These are phyloP conservation scores for Ascosphaera aggregata DNA, from an alignment of 2,329 filamentous ascomycete species.

Conservation along the genomic window DNA sequence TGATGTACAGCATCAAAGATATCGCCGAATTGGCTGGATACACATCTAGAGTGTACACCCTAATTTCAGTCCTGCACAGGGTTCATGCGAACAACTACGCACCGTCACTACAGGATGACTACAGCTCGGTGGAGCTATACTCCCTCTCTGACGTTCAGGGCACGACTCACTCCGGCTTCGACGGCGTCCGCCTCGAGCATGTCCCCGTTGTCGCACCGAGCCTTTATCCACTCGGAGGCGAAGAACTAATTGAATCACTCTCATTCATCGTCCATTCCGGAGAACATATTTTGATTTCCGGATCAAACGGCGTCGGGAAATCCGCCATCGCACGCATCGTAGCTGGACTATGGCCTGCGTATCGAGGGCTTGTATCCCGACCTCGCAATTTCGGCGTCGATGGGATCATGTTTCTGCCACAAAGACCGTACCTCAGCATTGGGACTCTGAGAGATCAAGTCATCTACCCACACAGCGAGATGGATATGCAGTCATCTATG, in stretches of 20 bases:
- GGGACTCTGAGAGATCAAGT: slow-evolving; percentile 91
- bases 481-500: slow-evolving; percentile 72
- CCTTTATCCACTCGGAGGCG: slow-evolving; percentile 72
- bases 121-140: slow-evolving; percentile 52
- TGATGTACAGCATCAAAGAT: slow-evolving; percentile 99
- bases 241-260: slow-evolving; percentile 71
- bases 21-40: slow-evolving; percentile 87
- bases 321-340: slow-evolving; percentile 69
- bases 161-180: slow-evolving; percentile 83
- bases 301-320: slow-evolving; percentile 87
- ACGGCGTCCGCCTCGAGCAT: slow-evolving; percentile 78
- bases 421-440: slow-evolving; percentile 75
- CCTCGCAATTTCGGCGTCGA: slow-evolving; percentile 61
- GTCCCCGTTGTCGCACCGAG: slow-evolving; percentile 80
- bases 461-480: slow-evolving; percentile 86
- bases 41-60: slow-evolving; percentile 83
- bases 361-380: slow-evolving; percentile 73
- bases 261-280: slow-evolving; percentile 76
- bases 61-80: slow-evolving; percentile 84
- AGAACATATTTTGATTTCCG: slow-evolving; percentile 85
- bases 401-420: slow-evolving; percentile 96
- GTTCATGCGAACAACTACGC: slow-evolving; percentile 82
- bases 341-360: slow-evolving; percentile 87
- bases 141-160: slow-evolving; percentile 82
- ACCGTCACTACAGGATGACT: slow-evolving; percentile 26